Evolutionary conservation across 164 flowering plant genomes (phyloP).

Genomic region (Dillenia turbinata): DNA sequence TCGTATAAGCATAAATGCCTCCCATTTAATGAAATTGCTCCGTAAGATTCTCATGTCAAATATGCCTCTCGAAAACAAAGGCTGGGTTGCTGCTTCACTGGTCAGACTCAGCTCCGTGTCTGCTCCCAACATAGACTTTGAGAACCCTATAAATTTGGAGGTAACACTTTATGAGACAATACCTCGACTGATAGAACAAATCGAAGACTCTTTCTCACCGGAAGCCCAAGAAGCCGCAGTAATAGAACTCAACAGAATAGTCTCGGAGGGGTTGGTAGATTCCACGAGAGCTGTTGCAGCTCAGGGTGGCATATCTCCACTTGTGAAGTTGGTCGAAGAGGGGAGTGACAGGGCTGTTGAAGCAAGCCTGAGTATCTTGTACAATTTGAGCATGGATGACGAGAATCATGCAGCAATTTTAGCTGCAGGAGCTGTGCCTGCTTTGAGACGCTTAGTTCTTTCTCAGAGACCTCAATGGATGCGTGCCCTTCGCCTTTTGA

Average conservation of each 20-base stretch:
- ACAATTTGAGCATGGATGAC: slow-evolving; percentile 69
- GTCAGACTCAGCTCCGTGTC: slow-evolving; percentile 50
- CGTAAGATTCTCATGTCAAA: slow-evolving; percentile 46
- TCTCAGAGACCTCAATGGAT: slow-evolving; percentile 64
- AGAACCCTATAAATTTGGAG: slow-evolving; percentile 54
- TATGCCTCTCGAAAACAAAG: slow-evolving; percentile 61
- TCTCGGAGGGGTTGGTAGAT: slow-evolving; percentile 58
- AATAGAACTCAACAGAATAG: slow-evolving; percentile 59
- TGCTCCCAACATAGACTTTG: slow-evolving; percentile 21
- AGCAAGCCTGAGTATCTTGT: slow-evolving; percentile 56
- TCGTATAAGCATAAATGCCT: slow-evolving; percentile 25
- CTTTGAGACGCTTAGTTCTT: slow-evolving; percentile 48
- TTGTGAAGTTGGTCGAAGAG: slow-evolving; percentile 64
- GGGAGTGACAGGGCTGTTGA: slow-evolving; percentile 57
- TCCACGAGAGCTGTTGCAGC: slow-evolving; percentile 48
- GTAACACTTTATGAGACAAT: slow-evolving; percentile 65
- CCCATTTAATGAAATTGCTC: slow-evolving; percentile 37
- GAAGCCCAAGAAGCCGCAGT: slow-evolving; percentile 69
- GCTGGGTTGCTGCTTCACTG: slow-evolving; percentile 76
- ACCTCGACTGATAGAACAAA: slow-evolving; percentile 68
- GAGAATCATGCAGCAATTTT: slow-evolving; percentile 74
- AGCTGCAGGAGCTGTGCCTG: slow-evolving; percentile 74
- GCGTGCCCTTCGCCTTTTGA: slow-evolving; percentile 60
- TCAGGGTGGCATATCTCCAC: slow-evolving; percentile 59
- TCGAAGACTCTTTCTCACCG: slow-evolving; percentile 33